Percentiles rank a stretch among this genome's conserved stretches.
These are phyloP conservation scores for Trichomonas gallinae DNA, from an alignment of 208 protist genomes.

Conservation along the genomic window DNA sequence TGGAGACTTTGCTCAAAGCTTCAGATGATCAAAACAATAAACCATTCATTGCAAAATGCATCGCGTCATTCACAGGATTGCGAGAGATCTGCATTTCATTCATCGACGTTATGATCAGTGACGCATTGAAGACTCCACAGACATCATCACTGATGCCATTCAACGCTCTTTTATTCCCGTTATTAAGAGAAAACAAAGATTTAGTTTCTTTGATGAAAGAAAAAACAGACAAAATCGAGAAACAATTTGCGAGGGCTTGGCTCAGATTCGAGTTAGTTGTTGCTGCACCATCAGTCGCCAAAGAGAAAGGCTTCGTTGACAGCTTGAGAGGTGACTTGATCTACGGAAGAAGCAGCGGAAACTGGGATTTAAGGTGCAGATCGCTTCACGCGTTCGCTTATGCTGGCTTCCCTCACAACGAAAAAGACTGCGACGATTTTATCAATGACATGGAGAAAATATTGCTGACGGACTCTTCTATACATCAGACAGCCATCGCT, in stretches of 20 bases:
- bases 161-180: neutral
- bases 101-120: neutral
- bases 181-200: neutral
- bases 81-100: neutral
- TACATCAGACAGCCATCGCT: neutral
- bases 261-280: neutral
- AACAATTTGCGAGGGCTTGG: neutral
- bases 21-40: neutral
- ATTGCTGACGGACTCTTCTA: neutral
- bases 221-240: neutral
- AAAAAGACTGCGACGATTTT: neutral
- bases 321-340: neutral
- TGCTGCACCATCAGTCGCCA: neutral
- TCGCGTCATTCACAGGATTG: neutral
- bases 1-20: neutral
- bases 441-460: neutral
- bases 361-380: neutral
- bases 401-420: neutral
- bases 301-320: neutral
- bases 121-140: neutral
- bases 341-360: neutral
- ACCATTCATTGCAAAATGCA: neutral
- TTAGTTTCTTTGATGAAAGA: neutral
- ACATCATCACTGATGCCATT: neutral
- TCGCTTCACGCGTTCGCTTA: neutral